Evolutionary conservation across 176 grass and related monocot genomes (phyloP).

Genomic region (Microstegium vimineum): DNA sequence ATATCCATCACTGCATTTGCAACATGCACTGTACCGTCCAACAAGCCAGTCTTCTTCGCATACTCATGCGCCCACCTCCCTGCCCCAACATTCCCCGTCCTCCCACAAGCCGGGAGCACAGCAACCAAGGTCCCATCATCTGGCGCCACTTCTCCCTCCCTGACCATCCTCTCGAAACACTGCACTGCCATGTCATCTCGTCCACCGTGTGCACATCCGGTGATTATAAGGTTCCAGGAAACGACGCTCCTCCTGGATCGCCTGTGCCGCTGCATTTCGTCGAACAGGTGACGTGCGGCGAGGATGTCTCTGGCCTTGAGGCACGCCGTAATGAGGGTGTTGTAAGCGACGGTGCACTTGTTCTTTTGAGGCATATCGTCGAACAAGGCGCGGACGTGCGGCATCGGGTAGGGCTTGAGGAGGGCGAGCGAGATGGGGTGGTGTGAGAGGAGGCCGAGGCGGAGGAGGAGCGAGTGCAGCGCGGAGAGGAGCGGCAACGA

Average conservation of each 20-base stretch:
- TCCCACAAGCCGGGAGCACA: constrained; percentile 49
- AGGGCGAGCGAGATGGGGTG: constrained; percentile 32
- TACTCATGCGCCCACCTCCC: constrained; percentile 46
- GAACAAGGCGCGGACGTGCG: background rate
- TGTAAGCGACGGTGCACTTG: constrained; percentile 43
- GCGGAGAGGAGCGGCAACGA: constrained; percentile 22
- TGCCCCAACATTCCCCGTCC: constrained; percentile 20
- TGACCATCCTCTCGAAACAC: constrained; percentile 39
- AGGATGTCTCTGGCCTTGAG: background rate
- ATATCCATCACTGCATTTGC: constrained; percentile 55
- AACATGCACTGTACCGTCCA: constrained; percentile 30
- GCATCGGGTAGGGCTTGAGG: constrained; percentile 28
- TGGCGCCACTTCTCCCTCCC: constrained; percentile 7
- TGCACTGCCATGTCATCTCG: constrained; percentile 23
- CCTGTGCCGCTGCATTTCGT: constrained; percentile 41
- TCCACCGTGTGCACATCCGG: constrained; percentile 20
- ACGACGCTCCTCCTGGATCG: constrained; percentile 45
- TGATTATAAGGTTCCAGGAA: constrained; percentile 58
- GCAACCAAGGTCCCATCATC: constrained; percentile 49
- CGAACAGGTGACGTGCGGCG: constrained; percentile 33
- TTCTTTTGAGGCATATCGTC: constrained; percentile 22
- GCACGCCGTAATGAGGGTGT: constrained; percentile 29
- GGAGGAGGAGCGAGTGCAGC: constrained; percentile 41
- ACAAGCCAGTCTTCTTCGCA: constrained; percentile 18
- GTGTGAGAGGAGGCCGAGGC: constrained; percentile 45